A percentile compares a stretch with the other conserved stretches of the same genome.
Evolutionary conservation across 2,329 filamentous ascomycete genomes (phyloP).

Genomic region (Aquanectria penicillioides): DNA sequence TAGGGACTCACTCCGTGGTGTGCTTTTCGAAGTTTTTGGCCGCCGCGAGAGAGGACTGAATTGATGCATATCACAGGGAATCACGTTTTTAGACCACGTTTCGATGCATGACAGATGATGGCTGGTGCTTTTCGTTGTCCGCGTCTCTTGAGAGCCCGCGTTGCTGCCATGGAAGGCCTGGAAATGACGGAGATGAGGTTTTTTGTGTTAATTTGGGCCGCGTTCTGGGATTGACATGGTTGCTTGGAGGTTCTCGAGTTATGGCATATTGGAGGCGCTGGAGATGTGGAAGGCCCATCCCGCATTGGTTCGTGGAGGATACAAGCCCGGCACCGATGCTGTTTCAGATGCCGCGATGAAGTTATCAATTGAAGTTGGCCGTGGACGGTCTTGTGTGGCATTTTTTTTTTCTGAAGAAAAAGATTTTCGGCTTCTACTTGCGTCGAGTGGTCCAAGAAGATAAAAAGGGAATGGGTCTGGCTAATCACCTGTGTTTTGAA

Average conservation of each 20-base stretch:
- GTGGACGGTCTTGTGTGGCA: slow-evolving; percentile 39
- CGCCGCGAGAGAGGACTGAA: slow-evolving; percentile 42
- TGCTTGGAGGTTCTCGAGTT: slow-evolving; percentile 32
- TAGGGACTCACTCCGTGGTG: slow-evolving; percentile 41
- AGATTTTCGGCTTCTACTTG: slow-evolving; percentile 33
- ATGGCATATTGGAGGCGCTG: slow-evolving; percentile 32
- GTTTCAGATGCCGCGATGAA: slow-evolving; percentile 38
- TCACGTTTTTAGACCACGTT: slow-evolving; percentile 59
- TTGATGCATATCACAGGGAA: slow-evolving; percentile 51
- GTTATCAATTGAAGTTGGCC: slow-evolving; percentile 44
- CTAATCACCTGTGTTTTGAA: slow-evolving; percentile 11
- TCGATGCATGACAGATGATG: slow-evolving; percentile 62
- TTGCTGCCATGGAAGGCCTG: slow-evolving; percentile 39
- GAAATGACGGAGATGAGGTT: slow-evolving; percentile 35
- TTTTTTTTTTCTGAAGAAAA: slow-evolving; percentile 38
- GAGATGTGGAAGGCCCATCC: slow-evolving; percentile 37
- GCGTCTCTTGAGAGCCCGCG: slow-evolving; percentile 42
- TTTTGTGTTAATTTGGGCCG: slow-evolving; percentile 35
- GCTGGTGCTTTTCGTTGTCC: slow-evolving; percentile 55
- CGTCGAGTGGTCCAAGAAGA: slow-evolving; percentile 34
- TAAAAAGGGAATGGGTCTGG: slow-evolving; percentile 35
- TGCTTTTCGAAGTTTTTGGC: slow-evolving; percentile 40
- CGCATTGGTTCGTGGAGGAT: slow-evolving; percentile 32
- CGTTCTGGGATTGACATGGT: slow-evolving; percentile 37
- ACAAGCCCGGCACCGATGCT: slow-evolving; percentile 33